Evolutionary conservation across 148 eudicot species (phyloP).

Genomic region (Heliamphora exappendiculata): DNA sequence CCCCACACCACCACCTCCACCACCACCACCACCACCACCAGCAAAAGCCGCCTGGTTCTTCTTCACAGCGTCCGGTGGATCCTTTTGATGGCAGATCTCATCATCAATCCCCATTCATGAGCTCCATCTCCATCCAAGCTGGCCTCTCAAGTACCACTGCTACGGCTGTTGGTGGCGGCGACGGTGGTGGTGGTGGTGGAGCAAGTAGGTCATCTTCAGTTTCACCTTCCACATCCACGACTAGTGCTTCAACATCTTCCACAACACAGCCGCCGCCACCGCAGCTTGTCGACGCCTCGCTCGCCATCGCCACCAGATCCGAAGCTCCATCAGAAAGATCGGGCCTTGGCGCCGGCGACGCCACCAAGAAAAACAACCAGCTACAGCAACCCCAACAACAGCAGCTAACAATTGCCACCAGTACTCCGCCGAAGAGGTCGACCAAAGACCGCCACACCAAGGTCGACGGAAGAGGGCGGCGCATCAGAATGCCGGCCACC

Average conservation of each 20-base stretch:
- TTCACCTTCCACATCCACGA: not conserved
- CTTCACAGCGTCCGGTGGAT: not conserved
- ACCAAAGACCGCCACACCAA: constrained; percentile 57
- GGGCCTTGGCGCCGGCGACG: not conserved
- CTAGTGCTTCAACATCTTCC: constrained; percentile 9
- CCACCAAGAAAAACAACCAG: constrained; percentile 11
- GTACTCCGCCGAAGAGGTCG: constrained; percentile 22
- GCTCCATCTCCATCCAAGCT: constrained; percentile 19
- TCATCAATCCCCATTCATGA: constrained; percentile 16
- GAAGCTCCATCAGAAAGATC: not conserved
- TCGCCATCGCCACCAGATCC: constrained; percentile 43
- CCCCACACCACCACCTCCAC: constrained; percentile 13
- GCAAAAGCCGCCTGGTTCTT: not conserved
- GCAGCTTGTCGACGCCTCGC: constrained; percentile 33
- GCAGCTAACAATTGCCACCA: constrained; percentile 10
- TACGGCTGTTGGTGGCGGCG: not conserved
- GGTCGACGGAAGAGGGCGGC: constrained; percentile 56
- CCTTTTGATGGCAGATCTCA: constrained; percentile 15
- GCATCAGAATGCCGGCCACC: constrained; percentile 62
- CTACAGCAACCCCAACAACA: constrained; percentile 6
- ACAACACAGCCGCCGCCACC: constrained; percentile 9
- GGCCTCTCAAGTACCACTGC: not conserved
- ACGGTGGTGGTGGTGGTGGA: not conserved
- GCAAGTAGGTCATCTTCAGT: constrained; percentile 9
- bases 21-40: constrained; percentile 15